Conservation (phyloP, 2,329 filamentous ascomycete species). For the Domatiomyces catenatus region DNA sequence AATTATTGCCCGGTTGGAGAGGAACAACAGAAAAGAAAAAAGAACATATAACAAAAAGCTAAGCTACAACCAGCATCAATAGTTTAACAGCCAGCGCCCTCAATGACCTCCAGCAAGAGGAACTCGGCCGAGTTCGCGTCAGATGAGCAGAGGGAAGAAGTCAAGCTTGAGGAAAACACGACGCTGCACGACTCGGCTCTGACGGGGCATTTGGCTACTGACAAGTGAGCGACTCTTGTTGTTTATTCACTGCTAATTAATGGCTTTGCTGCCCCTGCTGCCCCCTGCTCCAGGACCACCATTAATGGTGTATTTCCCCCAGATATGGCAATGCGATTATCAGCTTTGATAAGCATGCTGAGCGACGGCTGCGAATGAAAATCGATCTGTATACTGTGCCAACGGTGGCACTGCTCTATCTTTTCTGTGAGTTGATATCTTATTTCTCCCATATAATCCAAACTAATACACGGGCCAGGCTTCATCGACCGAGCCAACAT, state of each 20-base stretch:
- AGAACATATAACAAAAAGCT: too few species aligned
- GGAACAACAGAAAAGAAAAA: too few species aligned
- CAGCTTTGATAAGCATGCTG: constrained; percentile 40
- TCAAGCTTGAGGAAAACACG: constrained; percentile 5
- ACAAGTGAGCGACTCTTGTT: constrained; percentile 24
- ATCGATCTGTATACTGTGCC: constrained; percentile 52
- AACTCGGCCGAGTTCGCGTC: background rate
- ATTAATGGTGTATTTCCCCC: constrained; percentile 1
- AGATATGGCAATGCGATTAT: constrained; percentile 37
- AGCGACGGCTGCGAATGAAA: constrained; percentile 44
- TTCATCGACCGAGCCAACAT: constrained; percentile 53
- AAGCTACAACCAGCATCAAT: too few species aligned
- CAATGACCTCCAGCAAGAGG: background rate
- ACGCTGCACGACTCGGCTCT: constrained; percentile 16
- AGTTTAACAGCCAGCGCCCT: background rate
- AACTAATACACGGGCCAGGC: constrained; percentile 18
- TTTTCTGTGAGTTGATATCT: constrained; percentile 57
- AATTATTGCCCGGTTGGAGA: background rate
- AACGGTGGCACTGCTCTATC: constrained; percentile 49
- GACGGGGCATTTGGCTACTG: constrained; percentile 32
- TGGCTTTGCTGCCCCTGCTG: too few species aligned
- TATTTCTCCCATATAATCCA: constrained; percentile 47
- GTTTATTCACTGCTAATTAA: too few species aligned
- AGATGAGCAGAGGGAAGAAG: background rate
- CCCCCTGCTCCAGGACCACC: background rate